Base-by-base conservation (phyloP, 805 yeast genomes). In the Metahyphopichia silvanorum region DNA sequence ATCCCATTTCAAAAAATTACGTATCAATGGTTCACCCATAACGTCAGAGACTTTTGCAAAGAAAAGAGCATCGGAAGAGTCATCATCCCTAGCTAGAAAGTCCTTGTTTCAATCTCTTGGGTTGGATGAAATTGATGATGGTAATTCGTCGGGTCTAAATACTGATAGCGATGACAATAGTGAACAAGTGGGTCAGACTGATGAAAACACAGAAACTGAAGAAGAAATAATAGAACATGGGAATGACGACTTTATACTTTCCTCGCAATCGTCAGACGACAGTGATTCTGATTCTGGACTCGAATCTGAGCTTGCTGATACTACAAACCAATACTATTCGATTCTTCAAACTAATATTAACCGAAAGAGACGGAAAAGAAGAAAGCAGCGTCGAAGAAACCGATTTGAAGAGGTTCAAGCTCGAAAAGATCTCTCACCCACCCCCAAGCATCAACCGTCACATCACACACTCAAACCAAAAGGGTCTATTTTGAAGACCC, bases 391-490 rank as follows among this genome's bases (percentile, higher is more conserved):
- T 25, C 24, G 21, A 19, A 20, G 18, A 24, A 10, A 25, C 34
- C 14, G 25, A 14, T 29, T 22, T 21, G 25, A 15, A 18, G 24
- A 20, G 17, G 15, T 11, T 16, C 19, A 19, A 21, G 14, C 16
- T 12, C 19, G 31, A 15, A 36, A 35, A 21, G 49, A 37, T 5
- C 16, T 23, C 9, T 55, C 66, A 6, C 69, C 69, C 1, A 55
- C 60, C 0, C 69, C 66, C 1, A 65, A 64, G 32, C 69, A 63
- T 36, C 54, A 56, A 34, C 73, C 73, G 4, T 60, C 64, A 18
- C 73, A 66, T 43, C 65, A 61, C 31, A 56, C 50, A 2, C 45
- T 66, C 22, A 57, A 63, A 42, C 73, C 73, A 1, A 61, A 62
- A 40, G 47, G 56, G 23, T 61, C 68, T n/a, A 66, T 66, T n/a